Base-by-base conservation (phyloP, 768 basidiomycete genomes). In the Termitomyces eurrhizus region DNA sequence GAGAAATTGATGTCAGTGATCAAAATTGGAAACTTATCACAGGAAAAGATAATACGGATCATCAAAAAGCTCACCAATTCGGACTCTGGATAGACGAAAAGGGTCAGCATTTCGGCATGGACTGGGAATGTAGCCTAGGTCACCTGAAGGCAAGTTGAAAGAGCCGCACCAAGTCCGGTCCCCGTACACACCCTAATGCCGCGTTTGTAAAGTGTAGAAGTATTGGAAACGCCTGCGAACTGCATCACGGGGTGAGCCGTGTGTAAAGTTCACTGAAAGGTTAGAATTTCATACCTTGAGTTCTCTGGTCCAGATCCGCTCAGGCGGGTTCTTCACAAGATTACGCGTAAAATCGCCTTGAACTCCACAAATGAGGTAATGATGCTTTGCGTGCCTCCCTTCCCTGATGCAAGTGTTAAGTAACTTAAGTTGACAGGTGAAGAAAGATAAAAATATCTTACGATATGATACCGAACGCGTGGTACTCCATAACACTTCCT, bases 171-270 rank as follows among this genome's bases (percentile, higher is more conserved):
- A 60, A 93, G 83, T 56, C 91, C 91, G 6, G 91, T 92, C 33
- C 91, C 91, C 4, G 91, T 92, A 71, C 91, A 92, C 52, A 93
- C 86, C 67, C 90, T 87, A 70, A 93, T 90, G 16, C 91, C 90
- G 58, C 88, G 84, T 67, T 82, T 88, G 74, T 92, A 93, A 32
- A 93, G 67, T 3, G 75, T 82, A 1, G 90, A 90, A 0, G 90
- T 88, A 69, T 93, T 88, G 41, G 89, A 90, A 36, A 92, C 89
- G 64, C 90, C 90, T 8, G 91, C 90, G 64, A 90, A 85, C 88
- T 91, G 58, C 26, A 56, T 21, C 46, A 61, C 52, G 41, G 45
- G 33, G 42, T 61, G 44, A 58, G 29, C 11, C 35, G 13, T 36
- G 39, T 51, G 48, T 44, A 9, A 26, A 59, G 26, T 24, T 61